Conservation (phyloP, 1,139 yeast genomes). For the Debaryomyces fabryi region DNA sequence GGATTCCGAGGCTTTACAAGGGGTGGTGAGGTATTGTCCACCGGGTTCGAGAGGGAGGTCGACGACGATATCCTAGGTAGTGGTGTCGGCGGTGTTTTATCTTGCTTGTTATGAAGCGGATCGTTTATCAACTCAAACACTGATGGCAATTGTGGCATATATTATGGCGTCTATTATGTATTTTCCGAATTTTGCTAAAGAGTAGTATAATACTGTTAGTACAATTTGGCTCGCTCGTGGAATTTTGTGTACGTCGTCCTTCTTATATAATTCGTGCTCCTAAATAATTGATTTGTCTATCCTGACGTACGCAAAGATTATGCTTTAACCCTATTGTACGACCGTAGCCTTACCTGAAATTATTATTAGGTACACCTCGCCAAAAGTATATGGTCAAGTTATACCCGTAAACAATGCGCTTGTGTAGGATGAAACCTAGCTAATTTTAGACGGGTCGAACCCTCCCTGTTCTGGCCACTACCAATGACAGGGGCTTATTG, state of each 20-base stretch:
- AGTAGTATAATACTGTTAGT: not conserved
- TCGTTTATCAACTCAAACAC: conserved; percentile 21
- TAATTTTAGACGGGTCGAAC: not conserved
- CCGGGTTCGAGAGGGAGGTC: conserved; percentile 2
- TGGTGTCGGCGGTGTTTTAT: conserved; percentile 11
- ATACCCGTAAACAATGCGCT: conserved; percentile 2
- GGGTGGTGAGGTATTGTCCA: conserved; percentile 3
- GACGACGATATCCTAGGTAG: conserved; percentile 8
- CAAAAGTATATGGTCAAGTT: not conserved
- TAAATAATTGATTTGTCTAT: not conserved
- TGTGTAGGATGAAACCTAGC: not conserved
- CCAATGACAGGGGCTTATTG: not conserved
- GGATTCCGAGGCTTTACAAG: conserved; percentile 4
- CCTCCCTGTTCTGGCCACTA: not conserved
- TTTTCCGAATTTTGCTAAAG: not conserved
- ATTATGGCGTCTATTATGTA: not conserved
- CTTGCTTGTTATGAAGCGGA: conserved; percentile 9
- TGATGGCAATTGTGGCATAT: conserved; percentile 25
- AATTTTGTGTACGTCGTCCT: not conserved
- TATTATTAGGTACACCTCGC: conserved; percentile 8
- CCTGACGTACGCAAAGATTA: conserved; percentile 5
- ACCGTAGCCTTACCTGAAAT: not conserved
- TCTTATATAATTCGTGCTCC: conserved; percentile 2
- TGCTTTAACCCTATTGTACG: conserved; percentile 4
- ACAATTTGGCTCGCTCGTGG: not conserved